Base-by-base conservation (phyloP, 2,329 filamentous ascomycete species). In the Trichoderma brevicompactum region DNA sequence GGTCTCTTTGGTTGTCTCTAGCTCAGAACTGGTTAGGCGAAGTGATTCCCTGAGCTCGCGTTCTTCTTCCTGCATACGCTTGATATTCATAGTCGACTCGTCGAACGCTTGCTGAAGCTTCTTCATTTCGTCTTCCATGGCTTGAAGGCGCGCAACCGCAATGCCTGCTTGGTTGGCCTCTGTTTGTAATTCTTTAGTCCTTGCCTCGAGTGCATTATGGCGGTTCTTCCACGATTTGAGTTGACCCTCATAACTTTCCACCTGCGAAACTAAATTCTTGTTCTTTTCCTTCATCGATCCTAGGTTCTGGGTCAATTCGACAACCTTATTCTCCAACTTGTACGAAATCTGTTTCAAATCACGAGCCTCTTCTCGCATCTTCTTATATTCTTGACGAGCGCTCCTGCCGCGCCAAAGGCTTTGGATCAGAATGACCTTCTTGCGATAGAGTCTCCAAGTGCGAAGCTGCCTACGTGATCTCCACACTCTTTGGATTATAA, bases 271-370 rank as follows among this genome's bases (percentile, higher is more conserved):
- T 68, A 99, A 85, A 66, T 87, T 86, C 83, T 96, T 97, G 86
- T 99, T 99, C 80, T 97, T 92, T 68, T 89, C 87, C 82, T 96
- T 97, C 85, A 97, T 90, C 9, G 92, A 89, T 70, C 95, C 94
- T 72, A 99, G 80, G 56, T 90, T 92, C 78, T 99, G 95, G 1
- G 95, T 99, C 74, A 99, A 86, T 81, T 99, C 95, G 68, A 99
- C 92, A 68, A 99, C 95, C 87, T 99, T 99, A 85, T 99, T 98
- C 79, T 99, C 95, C 72, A 99, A 83, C 83, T 97, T 98, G 84
- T 99, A 99, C 2, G 95, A 98, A 72, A 99, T 99, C 79, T 98
- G 94, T 84, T 98, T 98, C 77, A 99, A 87, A 82, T 99, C 96
- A 75, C 95, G 91, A 70, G 95, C 95, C 79, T 99, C 95, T 79